phyloP scores from a whole-genome alignment of 192 early-diverging fungal species.

The Funneliformis geosporum region DNA sequence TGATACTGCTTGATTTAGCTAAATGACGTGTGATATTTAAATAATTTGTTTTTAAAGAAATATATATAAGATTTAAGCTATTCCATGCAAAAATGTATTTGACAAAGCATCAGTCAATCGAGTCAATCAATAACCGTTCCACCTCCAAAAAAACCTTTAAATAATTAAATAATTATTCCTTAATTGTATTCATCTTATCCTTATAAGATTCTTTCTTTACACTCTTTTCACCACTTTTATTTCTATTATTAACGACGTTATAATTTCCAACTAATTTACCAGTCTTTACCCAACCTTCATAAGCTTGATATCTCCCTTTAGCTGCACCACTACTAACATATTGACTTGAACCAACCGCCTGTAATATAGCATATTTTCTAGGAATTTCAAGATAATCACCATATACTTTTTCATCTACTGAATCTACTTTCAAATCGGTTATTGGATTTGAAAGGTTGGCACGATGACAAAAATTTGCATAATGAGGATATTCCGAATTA shows the following conservation, averaged over 20 bases:
- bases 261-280: conserved; percentile 18
- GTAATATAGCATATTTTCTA: conserved; percentile 36
- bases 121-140: no score
- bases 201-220: no score
- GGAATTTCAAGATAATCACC: conserved; percentile 41
- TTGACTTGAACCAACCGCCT: conserved; percentile 30
- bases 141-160: no score
- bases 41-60: no score
- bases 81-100: no score
- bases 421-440: conserved; percentile 32
- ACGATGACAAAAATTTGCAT: conserved; percentile 37
- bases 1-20: no score
- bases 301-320: conserved; percentile 31
- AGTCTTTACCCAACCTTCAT: conserved; percentile 31
- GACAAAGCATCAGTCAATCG: no score
- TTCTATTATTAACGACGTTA: conserved; percentile 10
- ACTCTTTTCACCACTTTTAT: neutral
- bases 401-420: conserved; percentile 45
- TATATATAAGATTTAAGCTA: no score
- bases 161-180: no score
- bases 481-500: conserved; percentile 46
- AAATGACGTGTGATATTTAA: no score
- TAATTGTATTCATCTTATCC: no score
- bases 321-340: conserved; percentile 7
- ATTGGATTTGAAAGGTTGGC: conserved; percentile 38